These are phyloP conservation scores for Byssoonygena ceratinophila DNA, from an alignment of 2,329 filamentous ascomycete genomes.

Conservation along the genomic window DNA sequence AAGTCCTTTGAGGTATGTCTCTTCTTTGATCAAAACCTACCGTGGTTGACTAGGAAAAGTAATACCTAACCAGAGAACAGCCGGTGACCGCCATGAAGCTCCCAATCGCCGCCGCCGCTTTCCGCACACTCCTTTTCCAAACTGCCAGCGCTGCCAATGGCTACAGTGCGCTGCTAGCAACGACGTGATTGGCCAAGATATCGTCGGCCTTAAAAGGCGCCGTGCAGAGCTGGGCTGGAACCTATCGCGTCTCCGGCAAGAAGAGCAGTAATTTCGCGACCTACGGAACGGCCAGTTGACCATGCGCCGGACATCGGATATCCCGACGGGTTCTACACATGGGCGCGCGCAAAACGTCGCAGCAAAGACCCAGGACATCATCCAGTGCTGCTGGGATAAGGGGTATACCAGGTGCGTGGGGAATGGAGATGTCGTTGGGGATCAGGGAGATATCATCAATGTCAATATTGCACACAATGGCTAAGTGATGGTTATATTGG, in stretches of 20 bases:
- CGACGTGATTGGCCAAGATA: slow-evolving; percentile 10
- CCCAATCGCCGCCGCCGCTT: slow-evolving; percentile 5
- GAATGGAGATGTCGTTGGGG: slow-evolving; percentile 9
- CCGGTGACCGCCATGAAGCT: slow-evolving; percentile 7
- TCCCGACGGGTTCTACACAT: slow-evolving; percentile 6
- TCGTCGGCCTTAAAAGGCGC: slow-evolving; percentile 13
- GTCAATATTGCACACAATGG: slow-evolving; percentile 11
- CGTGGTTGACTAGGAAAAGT: too few relatives aligned
- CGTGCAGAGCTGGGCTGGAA: slow-evolving; percentile 7
- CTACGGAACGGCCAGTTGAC: slow-evolving; percentile 11
- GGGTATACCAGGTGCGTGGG: slow-evolving; percentile 12
- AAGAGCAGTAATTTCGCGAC: slow-evolving; percentile 10
- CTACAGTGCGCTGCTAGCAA: slow-evolving; percentile 8
- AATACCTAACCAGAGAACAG: too few relatives aligned
- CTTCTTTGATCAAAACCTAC: too few relatives aligned
- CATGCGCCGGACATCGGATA: slow-evolving; percentile 6
- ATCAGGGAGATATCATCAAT: slow-evolving; percentile 10
- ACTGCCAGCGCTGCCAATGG: slow-evolving; percentile 10
- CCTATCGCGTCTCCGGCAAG: slow-evolving; percentile 9
- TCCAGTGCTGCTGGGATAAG: slow-evolving; percentile 12
- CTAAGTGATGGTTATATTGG: not conserved
- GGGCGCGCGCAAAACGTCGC: slow-evolving; percentile 9
- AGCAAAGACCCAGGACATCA: slow-evolving; percentile 13
- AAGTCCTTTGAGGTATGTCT: too few relatives aligned
- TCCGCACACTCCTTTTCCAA: slow-evolving; percentile 3